Evolutionary conservation across 352 stramenopile genomes (phyloP).

Genomic region (Elongisporangium senticosum): DNA sequence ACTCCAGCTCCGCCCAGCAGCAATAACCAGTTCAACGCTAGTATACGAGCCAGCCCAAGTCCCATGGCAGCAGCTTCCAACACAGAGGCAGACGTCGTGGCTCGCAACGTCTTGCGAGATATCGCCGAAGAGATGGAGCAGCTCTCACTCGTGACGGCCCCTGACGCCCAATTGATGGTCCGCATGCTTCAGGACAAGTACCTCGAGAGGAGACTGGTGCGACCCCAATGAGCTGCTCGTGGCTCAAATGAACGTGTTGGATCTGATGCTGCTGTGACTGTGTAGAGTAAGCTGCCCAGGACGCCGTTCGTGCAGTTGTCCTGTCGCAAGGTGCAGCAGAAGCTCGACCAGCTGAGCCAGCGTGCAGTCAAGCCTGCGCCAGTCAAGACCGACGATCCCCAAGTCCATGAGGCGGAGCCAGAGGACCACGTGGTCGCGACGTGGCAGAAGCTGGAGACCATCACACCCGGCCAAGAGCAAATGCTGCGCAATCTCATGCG

Average conservation of each 20-base stretch:
- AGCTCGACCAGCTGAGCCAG: slow-evolving; percentile 32
- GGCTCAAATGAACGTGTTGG: neutral
- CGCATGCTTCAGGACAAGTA: slow-evolving; percentile 45
- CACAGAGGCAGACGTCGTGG: slow-evolving; percentile 26
- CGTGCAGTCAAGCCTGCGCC: slow-evolving; percentile 2
- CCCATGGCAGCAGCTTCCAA: neutral
- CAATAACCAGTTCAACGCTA: slow-evolving; percentile 2
- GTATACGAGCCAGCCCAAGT: neutral
- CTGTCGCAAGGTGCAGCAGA: slow-evolving; percentile 34
- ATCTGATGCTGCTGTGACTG: neutral
- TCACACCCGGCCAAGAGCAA: slow-evolving; percentile 27
- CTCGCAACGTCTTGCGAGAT: slow-evolving; percentile 31
- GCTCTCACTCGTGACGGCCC: slow-evolving; percentile 10
- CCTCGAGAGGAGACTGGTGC: slow-evolving; percentile 26
- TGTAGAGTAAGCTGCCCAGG: slow-evolving; percentile 30
- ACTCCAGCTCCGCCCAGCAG: neutral
- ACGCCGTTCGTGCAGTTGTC: slow-evolving; percentile 51
- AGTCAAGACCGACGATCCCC: neutral
- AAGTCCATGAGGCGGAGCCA: neutral
- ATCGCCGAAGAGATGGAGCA: slow-evolving; percentile 39
- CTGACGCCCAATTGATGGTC: slow-evolving; percentile 11
- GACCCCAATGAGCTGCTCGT: neutral
- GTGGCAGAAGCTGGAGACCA: slow-evolving; percentile 11
- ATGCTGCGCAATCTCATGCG: slow-evolving; percentile 33
- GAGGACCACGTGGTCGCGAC: slow-evolving; percentile 5